A percentile compares a stretch with the other conserved stretches of the same genome.
Evolutionary conservation across 192 early-diverging fungal genomes (phyloP).

Genomic region (Coemansia sp.): DNA sequence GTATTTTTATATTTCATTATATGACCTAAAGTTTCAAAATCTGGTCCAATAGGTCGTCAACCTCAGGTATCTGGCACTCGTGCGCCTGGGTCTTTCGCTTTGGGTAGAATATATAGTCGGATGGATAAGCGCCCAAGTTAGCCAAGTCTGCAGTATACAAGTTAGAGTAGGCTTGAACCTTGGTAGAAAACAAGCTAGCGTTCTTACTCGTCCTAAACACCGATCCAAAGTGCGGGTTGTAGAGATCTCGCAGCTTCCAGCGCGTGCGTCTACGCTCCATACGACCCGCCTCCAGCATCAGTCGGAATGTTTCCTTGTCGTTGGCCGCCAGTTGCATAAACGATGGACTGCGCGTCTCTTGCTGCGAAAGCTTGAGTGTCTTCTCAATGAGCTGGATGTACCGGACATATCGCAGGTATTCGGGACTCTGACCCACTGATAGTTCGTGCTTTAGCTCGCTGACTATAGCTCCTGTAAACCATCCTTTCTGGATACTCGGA

Average conservation of each 20-base stretch:
- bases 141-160: constrained; percentile 61
- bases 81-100: constrained; percentile 65
- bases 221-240: constrained; percentile 65
- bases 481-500: constrained; percentile 65
- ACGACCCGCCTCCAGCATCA: constrained; percentile 58
- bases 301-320: constrained; percentile 38
- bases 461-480: constrained; percentile 67
- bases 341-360: constrained; percentile 34
- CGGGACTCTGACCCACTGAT: constrained; percentile 54
- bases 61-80: constrained; percentile 51
- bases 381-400: constrained; percentile 63
- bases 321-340: constrained; percentile 26
- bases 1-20: background rate
- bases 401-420: constrained; percentile 58
- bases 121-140: constrained; percentile 60
- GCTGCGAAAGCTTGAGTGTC: constrained; percentile 63
- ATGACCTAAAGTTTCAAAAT: constrained; percentile 9
- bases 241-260: constrained; percentile 56
- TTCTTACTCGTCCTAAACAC: constrained; percentile 66
- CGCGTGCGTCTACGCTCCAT: constrained; percentile 53
- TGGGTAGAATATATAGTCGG: constrained; percentile 67
- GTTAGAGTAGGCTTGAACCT: constrained; percentile 59
- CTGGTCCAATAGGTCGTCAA: constrained; percentile 51
- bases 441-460: constrained; percentile 63
- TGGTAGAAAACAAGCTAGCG: constrained; percentile 65